phyloP scores from a whole-genome alignment of 257 asterid genomes.

The Scutellaria baicalensis region DNA sequence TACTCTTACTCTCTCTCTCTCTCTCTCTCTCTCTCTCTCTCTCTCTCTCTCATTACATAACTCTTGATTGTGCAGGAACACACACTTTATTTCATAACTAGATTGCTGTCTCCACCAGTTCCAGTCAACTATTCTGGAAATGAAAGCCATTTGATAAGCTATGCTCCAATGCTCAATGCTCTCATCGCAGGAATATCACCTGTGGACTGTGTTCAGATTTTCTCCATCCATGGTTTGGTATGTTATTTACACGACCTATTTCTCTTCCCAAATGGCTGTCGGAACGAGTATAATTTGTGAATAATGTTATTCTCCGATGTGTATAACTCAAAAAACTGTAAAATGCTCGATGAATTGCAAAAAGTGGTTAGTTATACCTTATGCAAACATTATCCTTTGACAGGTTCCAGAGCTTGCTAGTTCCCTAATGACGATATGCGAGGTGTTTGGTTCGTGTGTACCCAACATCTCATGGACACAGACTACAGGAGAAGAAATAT shows the following conservation, averaged over 20 bases:
- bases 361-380: not conserved
- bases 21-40: not conserved
- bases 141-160: slow-evolving; percentile 74
- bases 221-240: slow-evolving; percentile 97
- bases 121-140: slow-evolving; percentile 55
- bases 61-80: slow-evolving; percentile 66
- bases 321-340: not conserved
- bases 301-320: not conserved
- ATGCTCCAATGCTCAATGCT: slow-evolving; percentile 83
- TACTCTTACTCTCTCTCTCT: not conserved
- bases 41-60: slow-evolving; percentile 6
- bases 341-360: not conserved
- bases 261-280: not conserved
- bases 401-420: slow-evolving; percentile 98
- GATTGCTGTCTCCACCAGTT: slow-evolving; percentile 82
- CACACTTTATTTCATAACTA: slow-evolving; percentile 66
- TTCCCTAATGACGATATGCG: slow-evolving; percentile 86
- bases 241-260: slow-evolving; percentile 1
- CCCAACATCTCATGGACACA: slow-evolving; percentile 67
- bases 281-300: not conserved
- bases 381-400: not conserved
- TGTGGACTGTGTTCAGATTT: slow-evolving; percentile 87
- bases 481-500: slow-evolving; percentile 72
- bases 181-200: slow-evolving; percentile 93
- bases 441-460: slow-evolving; percentile 80